Conservation (phyloP, 73 alveolate genomes). For the Durusdinium trenchii region DNA sequence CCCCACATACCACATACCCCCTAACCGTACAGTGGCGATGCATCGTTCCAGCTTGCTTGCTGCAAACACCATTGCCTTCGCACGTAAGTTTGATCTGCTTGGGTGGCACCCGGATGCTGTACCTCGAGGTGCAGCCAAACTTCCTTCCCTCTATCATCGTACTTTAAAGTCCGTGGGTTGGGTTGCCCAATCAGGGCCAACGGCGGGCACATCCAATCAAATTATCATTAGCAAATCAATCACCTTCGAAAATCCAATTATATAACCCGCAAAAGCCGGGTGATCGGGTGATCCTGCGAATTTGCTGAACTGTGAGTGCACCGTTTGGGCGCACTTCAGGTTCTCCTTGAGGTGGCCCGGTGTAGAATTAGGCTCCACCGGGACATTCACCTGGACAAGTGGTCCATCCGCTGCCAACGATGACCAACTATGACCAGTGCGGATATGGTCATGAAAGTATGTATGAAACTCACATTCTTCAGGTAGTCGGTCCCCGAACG, state of each 20-base stretch:
- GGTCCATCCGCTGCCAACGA: neutral
- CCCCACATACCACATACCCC: no score
- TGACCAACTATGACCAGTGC: no score
- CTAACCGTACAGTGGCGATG: no score
- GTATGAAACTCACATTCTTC: neutral
- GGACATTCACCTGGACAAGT: slow-evolving; percentile 86
- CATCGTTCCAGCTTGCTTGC: no score
- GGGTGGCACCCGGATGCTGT: slow-evolving; percentile 94
- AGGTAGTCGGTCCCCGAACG: neutral
- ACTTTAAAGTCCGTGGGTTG: neutral
- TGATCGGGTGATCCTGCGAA: neutral
- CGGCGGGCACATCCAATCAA: neutral
- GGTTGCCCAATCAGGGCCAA: neutral
- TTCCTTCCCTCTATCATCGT: neutral
- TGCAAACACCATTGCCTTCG: slow-evolving; percentile 76
- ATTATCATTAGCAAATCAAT: neutral
- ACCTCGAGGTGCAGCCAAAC: neutral
- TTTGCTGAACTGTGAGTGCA: no score
- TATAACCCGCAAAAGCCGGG: neutral
- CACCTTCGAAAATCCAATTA: neutral
- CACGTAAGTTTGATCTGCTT: slow-evolving; percentile 93
- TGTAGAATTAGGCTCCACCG: slow-evolving; percentile 93
- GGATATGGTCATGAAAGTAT: neutral
- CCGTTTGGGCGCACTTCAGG: slow-evolving; percentile 59
- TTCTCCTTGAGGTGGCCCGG: slow-evolving; percentile 91